Conservation (phyloP, 2,329 filamentous ascomycete genomes). For the Colletotrichum coccodes region DNA sequence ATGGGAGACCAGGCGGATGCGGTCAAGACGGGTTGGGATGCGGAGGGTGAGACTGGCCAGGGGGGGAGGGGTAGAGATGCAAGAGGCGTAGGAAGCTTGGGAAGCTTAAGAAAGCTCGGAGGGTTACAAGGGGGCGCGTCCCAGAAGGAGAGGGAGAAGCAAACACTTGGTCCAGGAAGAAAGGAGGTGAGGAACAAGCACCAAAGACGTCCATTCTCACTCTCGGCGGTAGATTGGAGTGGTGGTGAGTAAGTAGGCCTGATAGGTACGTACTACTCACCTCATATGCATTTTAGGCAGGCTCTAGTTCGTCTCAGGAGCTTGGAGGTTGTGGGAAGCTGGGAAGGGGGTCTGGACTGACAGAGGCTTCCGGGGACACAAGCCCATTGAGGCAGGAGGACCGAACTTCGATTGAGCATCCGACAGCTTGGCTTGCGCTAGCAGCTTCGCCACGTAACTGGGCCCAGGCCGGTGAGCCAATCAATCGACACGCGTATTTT, state of each 20-base stretch:
- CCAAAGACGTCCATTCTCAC: neutral
- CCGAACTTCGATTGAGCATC: constrained; percentile 12
- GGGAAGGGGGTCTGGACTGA: neutral
- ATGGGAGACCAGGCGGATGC: constrained; percentile 29
- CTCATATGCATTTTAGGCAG: neutral
- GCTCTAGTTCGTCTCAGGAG: neutral
- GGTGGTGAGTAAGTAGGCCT: neutral
- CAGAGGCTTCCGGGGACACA: constrained; percentile 3
- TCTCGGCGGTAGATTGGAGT: neutral
- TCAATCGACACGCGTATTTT: constrained; percentile 1
- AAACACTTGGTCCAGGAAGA: neutral
- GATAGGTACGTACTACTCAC: neutral
- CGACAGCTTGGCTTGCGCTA: constrained; percentile 29
- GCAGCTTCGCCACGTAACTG: constrained; percentile 24
- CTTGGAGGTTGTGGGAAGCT: neutral
- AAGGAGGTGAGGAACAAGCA: neutral
- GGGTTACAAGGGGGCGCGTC: neutral
- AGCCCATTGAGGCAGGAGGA: constrained; percentile 18
- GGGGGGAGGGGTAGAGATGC: neutral
- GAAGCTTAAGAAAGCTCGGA: neutral
- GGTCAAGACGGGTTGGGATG: constrained; percentile 12
- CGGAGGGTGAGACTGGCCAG: neutral
- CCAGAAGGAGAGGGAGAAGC: neutral
- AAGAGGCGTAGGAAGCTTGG: neutral
- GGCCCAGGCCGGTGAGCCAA: neutral